phyloP scores from a whole-genome alignment of 331 rosid genomes.

The Stylosanthes scabra region DNA sequence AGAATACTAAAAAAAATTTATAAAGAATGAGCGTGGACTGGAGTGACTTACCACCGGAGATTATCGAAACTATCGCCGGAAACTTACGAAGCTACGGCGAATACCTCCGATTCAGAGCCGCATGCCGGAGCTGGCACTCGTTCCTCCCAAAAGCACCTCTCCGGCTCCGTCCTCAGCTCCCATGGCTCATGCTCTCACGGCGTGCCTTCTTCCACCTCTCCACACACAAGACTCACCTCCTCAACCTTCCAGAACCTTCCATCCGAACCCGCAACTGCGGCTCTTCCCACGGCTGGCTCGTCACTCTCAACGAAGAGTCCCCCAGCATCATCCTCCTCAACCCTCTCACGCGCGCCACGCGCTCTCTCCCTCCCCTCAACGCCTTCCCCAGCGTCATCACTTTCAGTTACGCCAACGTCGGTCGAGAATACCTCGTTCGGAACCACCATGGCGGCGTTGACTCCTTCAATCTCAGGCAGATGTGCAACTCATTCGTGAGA shows the following conservation, averaged over 20 bases:
- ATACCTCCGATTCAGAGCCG: conserved; percentile 59
- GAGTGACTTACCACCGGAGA: conserved; percentile 64
- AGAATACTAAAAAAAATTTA: neutral
- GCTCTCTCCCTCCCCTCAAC: conserved; percentile 64
- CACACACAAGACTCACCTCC: conserved; percentile 53
- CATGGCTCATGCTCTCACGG: conserved; percentile 69
- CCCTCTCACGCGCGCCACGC: conserved; percentile 56
- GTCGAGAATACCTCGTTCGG: conserved; percentile 56
- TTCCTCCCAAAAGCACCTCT: conserved; percentile 51
- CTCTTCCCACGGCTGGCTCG: conserved; percentile 78
- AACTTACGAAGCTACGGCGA: conserved; percentile 50
- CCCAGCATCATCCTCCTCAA: conserved; percentile 62
- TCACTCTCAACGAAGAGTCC: conserved; percentile 61
- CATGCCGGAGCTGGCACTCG: conserved; percentile 59
- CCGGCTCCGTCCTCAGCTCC: conserved; percentile 77
- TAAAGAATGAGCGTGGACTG: conserved; percentile 53
- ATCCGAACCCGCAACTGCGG: conserved; percentile 60
- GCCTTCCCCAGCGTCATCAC: conserved; percentile 63
- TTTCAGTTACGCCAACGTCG: conserved; percentile 57
- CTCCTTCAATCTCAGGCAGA: conserved; percentile 49
- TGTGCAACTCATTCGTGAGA: conserved; percentile 63
- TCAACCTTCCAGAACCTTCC: conserved; percentile 60
- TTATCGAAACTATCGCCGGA: conserved; percentile 52
- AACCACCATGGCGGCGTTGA: conserved; percentile 37
- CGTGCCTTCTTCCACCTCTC: conserved; percentile 60